phyloP scores from a whole-genome alignment of 768 basidiomycete genomes.

The Russula brevipes region DNA sequence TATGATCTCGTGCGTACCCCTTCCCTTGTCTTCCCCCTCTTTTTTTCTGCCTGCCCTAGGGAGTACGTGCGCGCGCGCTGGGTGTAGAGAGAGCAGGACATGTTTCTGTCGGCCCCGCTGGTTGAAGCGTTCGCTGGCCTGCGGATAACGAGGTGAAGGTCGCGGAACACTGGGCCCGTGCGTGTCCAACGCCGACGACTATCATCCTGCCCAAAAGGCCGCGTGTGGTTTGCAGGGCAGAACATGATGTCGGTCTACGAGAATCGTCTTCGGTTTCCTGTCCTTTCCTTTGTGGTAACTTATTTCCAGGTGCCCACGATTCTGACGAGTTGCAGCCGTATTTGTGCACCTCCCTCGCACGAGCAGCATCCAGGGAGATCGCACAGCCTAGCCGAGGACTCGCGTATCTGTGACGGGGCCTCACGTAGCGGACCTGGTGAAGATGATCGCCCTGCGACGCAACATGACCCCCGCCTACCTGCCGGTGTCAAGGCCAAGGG shows the following conservation, averaged over 20 bases:
- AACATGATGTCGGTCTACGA: too few relatives aligned
- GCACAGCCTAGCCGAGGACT: neutral
- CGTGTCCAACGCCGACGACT: slow-evolving; percentile 38
- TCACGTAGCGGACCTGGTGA: neutral
- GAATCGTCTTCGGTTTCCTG: too few relatives aligned
- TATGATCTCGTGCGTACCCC: slow-evolving; percentile 41
- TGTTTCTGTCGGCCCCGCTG: slow-evolving; percentile 37
- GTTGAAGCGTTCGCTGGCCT: slow-evolving; percentile 38
- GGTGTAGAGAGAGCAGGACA: slow-evolving; percentile 31
- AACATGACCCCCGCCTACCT: neutral
- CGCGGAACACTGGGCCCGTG: slow-evolving; percentile 50
- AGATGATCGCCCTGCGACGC: neutral
- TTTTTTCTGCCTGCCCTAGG: neutral
- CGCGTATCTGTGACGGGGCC: neutral
- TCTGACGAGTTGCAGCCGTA: too few relatives aligned
- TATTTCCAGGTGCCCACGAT: too few relatives aligned
- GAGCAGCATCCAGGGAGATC: neutral
- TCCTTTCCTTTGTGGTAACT: too few relatives aligned
- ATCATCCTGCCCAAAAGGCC: slow-evolving; percentile 45
- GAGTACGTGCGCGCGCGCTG: neutral
- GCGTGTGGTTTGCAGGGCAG: slow-evolving; percentile 51
- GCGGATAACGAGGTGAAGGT: slow-evolving; percentile 46
- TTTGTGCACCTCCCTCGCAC: neutral
- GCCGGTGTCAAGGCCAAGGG: slow-evolving; percentile 1
- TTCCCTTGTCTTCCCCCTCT: neutral